Conservation (phyloP, 495 filamentous ascomycete genomes). For the Aspergillus panamensis region DNA sequence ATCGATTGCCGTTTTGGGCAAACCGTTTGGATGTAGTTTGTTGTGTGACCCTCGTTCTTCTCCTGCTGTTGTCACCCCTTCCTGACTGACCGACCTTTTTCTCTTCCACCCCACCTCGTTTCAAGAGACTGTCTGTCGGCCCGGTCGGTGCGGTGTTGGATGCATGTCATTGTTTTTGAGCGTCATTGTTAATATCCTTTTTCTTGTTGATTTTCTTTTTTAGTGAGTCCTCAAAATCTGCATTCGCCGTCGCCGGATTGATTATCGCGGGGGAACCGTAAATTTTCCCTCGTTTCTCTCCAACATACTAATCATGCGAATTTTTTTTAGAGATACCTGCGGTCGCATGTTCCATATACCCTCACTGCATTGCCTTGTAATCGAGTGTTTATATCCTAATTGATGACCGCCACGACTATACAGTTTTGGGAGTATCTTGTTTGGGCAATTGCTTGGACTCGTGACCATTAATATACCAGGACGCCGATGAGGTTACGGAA, state of each 20-base stretch:
- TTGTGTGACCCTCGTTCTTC: constrained; percentile 24
- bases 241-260: not conserved
- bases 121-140: constrained; percentile 19
- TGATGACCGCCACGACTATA: constrained; percentile 24
- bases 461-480: constrained; percentile 20
- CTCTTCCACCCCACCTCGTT: constrained; percentile 22
- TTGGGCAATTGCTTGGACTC: constrained; percentile 15
- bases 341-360: constrained; percentile 21
- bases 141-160: constrained; percentile 31
- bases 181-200: constrained; percentile 25
- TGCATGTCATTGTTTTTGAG: constrained; percentile 32
- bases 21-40: constrained; percentile 32
- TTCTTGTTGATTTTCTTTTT: constrained; percentile 20
- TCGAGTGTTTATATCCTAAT: constrained; percentile 19
- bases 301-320: constrained; percentile 1
- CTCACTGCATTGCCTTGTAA: constrained; percentile 9
- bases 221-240: constrained; percentile 8
- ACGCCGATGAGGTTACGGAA: constrained; percentile 2
- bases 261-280: not conserved
- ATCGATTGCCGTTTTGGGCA: constrained; percentile 43
- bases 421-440: constrained; percentile 9
- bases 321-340: constrained; percentile 2
- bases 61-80: constrained; percentile 6
- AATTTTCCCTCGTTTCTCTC: not conserved
- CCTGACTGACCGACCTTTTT: constrained; percentile 14